A percentile compares a stretch with the other conserved stretches of the same genome.
phyloP scores from a whole-genome alignment of 2,329 filamentous ascomycete genomes.

The Fusarium pseudonygamai region DNA sequence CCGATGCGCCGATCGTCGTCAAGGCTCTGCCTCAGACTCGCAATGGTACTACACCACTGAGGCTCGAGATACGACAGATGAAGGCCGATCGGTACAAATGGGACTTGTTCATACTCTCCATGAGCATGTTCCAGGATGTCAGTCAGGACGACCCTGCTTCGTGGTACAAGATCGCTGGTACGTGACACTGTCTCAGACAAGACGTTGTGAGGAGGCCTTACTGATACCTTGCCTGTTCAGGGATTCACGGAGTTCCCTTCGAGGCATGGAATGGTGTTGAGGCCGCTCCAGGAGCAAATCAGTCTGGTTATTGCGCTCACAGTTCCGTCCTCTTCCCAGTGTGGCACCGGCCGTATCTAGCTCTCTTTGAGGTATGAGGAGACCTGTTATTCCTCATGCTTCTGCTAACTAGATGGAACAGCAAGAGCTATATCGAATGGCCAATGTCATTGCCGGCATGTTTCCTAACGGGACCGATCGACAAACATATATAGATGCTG shows the following conservation, averaged over 20 bases:
- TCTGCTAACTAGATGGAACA: conserved; percentile 34
- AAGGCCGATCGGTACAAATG: conserved; percentile 71
- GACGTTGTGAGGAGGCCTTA: background rate
- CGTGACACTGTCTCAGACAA: conserved; percentile 38
- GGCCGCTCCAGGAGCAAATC: conserved; percentile 60
- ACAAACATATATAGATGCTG: conserved; percentile 61
- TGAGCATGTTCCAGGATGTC: conserved; percentile 76
- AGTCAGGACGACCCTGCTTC: conserved; percentile 72
- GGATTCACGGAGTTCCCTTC: conserved; percentile 82
- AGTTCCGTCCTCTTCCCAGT: conserved; percentile 78
- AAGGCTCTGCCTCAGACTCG: conserved; percentile 51
- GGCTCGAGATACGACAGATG: conserved; percentile 75
- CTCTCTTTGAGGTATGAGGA: conserved; percentile 62
- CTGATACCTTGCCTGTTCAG: conserved; percentile 52
- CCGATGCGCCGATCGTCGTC: conserved; percentile 53
- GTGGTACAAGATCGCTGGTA: conserved; percentile 82
- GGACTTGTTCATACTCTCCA: conserved; percentile 80
- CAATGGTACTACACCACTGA: conserved; percentile 55
- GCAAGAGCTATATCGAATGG: conserved; percentile 52
- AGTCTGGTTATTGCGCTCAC: conserved; percentile 80
- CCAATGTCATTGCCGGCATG: conserved; percentile 56
- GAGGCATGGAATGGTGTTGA: conserved; percentile 62
- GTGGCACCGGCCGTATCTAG: conserved; percentile 86
- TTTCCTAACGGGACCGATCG: conserved; percentile 59
- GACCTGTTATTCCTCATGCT: too few species aligned